These are phyloP conservation scores for Solanum arcanum DNA, from an alignment of 257 asterid species.

Conservation along the genomic window DNA sequence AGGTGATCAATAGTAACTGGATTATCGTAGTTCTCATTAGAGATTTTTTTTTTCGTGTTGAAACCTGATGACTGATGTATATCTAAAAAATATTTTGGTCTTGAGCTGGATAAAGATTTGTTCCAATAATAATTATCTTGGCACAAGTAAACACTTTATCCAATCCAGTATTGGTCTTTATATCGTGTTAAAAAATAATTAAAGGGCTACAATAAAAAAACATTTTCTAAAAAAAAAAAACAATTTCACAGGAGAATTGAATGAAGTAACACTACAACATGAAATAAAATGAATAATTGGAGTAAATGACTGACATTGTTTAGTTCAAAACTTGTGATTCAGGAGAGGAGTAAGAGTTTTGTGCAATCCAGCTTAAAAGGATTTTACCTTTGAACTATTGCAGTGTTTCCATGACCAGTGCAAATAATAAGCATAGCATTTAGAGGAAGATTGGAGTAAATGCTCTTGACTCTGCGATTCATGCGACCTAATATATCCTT, in stretches of 20 bases:
- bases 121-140: background rate
- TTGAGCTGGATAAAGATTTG: background rate
- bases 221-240: background rate
- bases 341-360: background rate
- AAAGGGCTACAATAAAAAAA: background rate
- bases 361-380: background rate
- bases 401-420: constrained; percentile 95
- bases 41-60: background rate
- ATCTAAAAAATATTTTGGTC: background rate
- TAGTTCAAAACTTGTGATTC: background rate
- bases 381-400: constrained; percentile 62
- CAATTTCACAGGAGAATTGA: background rate
- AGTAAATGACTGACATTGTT: background rate
- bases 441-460: constrained; percentile 56
- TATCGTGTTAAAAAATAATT: background rate
- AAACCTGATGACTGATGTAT: background rate
- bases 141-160: background rate
- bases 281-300: background rate
- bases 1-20: background rate
- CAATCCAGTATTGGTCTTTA: background rate
- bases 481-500: constrained; percentile 59
- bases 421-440: constrained; percentile 82
- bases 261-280: background rate
- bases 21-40: background rate
- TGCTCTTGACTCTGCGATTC: constrained; percentile 47